Conservation (phyloP, 2,329 filamentous ascomycete species). For the Exophiala sp. region DNA sequence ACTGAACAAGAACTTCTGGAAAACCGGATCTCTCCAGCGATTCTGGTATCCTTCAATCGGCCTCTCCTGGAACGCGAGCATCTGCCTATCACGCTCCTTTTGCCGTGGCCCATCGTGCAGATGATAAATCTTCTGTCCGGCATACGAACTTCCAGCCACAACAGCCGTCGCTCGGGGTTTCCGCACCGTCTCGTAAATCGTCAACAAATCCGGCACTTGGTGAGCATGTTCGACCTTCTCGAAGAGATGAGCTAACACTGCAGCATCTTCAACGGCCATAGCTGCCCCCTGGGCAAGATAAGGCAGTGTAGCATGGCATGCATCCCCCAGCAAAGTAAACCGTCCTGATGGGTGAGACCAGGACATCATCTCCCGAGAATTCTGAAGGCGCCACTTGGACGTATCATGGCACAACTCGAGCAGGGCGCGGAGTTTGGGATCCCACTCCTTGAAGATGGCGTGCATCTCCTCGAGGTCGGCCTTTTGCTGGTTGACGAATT, state of each 20-base stretch:
- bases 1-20: constrained; percentile 19
- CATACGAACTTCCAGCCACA: constrained; percentile 33
- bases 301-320: constrained; percentile 46
- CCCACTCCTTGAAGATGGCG: constrained; percentile 32
- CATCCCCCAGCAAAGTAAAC: constrained; percentile 40
- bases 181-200: constrained; percentile 37
- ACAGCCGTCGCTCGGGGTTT: constrained; percentile 40
- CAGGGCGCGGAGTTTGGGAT: constrained; percentile 31
- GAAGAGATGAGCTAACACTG: constrained; percentile 34
- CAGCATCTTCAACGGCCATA: constrained; percentile 33
- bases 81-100: constrained; percentile 37
- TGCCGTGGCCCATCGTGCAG: constrained; percentile 40
- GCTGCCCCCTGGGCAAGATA: constrained; percentile 35
- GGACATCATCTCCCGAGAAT: constrained; percentile 15
- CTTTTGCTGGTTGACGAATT: constrained; percentile 28
- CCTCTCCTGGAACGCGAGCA: constrained; percentile 4
- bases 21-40: constrained; percentile 18
- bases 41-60: constrained; percentile 19
- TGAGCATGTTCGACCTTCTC: constrained; percentile 25
- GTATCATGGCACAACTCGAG: constrained; percentile 26
- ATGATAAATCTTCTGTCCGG: constrained; percentile 38
- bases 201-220: constrained; percentile 36
- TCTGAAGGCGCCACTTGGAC: constrained; percentile 26
- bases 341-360: constrained; percentile 19
- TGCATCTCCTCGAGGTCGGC: constrained; percentile 33